Conservation (phyloP, 371 early-diverging fungal species). For the Mortierella sp. region DNA sequence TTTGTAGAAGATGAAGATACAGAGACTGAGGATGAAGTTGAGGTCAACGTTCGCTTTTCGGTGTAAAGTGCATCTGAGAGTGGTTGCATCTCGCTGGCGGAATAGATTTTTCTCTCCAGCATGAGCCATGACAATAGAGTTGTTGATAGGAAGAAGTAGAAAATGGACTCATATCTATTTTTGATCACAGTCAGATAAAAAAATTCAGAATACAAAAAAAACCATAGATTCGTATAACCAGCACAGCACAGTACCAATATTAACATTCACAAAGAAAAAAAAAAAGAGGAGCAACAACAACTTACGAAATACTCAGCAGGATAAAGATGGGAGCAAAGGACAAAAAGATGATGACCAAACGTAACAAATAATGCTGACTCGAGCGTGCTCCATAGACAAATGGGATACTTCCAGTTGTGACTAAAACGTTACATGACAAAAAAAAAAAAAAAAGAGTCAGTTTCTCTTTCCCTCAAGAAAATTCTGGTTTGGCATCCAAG, state of each 20-base stretch:
- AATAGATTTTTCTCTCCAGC: constrained; percentile 75
- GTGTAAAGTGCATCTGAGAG: constrained; percentile 37
- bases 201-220: not conserved
- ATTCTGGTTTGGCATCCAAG: no score
- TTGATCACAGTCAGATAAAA: no score
- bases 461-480: not conserved
- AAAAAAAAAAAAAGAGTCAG: not conserved
- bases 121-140: constrained; percentile 86
- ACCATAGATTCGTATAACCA: no score
- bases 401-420: constrained; percentile 69
- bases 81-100: constrained; percentile 45
- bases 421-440: no score
- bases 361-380: constrained; percentile 81
- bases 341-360: constrained; percentile 84
- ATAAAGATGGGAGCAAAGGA: constrained; percentile 92
- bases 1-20: constrained; percentile 7
- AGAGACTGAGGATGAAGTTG: constrained; percentile 4
- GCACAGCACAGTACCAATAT: no score
- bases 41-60: constrained; percentile 27
- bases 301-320: constrained; percentile 85
- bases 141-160: constrained; percentile 85
- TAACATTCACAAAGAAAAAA: not conserved
- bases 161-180: constrained; percentile 81
- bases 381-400: constrained; percentile 72
- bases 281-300: not conserved